Base-by-base conservation (phyloP, 179 eudicot species). In the Pouteria campechiana region DNA sequence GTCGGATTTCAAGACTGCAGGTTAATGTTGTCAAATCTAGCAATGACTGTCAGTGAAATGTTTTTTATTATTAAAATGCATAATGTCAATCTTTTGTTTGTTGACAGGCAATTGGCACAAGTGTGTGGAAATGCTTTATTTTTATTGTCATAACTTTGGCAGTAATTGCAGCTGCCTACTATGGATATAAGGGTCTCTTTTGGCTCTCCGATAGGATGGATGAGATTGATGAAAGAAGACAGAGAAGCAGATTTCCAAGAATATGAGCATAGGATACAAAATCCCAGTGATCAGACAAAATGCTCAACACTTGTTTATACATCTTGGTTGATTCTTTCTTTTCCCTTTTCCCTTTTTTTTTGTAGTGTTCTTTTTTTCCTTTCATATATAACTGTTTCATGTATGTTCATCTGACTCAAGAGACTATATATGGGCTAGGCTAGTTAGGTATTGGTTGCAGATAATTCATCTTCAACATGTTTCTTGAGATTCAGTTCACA, bases 171-270 rank as follows among this genome's bases (percentile, higher is more conserved):
- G 48, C 50, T 24, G 60, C 55, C 13, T 92, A 71, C 40, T 77
- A 38, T 16, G 85, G 99, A 8, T 87, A 92, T 57, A 79, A 68
- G 41, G 96, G 94, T 35, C 82, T 92, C 27, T 37, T 87, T 37
- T 48, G 72, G 67, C 70, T 87, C 28, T 62, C 71, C 22, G 94
- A 87, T 54, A 73, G 94, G 93, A 92, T 92, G 99, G 80, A 92
- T 39, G 74, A 83, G 59, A 50, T 67, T 24, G 99, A 92, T 62
- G 51, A 47, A 54, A 83, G 63, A 17, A 69, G 75, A 54, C 68
- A 63, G 40, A 71, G 69, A 59, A 72, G 55, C 50, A 67, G 76
- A 60, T 50, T 60, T 41, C 54, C 61, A 25, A 36, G 75, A 47
- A 41, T 63, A 22, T 77, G 61, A 68, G 5, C 25, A 3, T 27